Evolutionary conservation across 306 rosid genomes (phyloP).

Genomic region (Potentilla sterilis): DNA sequence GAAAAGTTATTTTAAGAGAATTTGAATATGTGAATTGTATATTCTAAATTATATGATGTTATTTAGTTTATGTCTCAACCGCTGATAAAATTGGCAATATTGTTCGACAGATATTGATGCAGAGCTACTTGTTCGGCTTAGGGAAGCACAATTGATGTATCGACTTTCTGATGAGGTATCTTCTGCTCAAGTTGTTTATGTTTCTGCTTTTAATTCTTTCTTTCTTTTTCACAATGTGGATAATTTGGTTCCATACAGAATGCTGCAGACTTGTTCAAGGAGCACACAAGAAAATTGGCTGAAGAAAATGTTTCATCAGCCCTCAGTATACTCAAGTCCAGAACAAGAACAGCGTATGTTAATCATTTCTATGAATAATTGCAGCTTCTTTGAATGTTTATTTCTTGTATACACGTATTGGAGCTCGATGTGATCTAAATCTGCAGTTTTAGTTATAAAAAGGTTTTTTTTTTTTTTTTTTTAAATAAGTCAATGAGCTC

Average conservation of each 20-base stretch:
- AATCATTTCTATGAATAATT: constrained; percentile 10
- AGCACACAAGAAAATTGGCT: constrained; percentile 67
- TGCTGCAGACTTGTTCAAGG: constrained; percentile 78
- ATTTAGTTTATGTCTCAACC: constrained; percentile 14
- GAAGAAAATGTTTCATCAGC: constrained; percentile 78
- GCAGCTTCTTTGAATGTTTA: constrained; percentile 4
- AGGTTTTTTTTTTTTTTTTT: background rate
- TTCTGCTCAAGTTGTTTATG: constrained; percentile 16
- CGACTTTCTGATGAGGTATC: constrained; percentile 84
- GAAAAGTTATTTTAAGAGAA: background rate
- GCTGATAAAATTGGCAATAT: constrained; percentile 24
- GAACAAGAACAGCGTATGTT: constrained; percentile 79
- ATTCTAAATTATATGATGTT: background rate
- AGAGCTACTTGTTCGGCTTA: constrained; percentile 68
- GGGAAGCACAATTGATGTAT: constrained; percentile 58
- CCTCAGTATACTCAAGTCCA: constrained; percentile 59
- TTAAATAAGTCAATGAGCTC: background rate
- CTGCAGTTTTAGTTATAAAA: background rate
- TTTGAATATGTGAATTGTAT: background rate
- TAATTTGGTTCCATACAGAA: constrained; percentile 49
- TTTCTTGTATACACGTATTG: background rate
- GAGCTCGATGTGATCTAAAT: background rate
- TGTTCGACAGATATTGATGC: constrained; percentile 53
- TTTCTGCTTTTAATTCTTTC: background rate
- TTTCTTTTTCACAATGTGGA: constrained; percentile 11